Percentiles rank a stretch among this genome's conserved stretches.
Evolutionary conservation across 2,329 filamentous ascomycete genomes (phyloP).

Genomic region (Teratosphaeria destructans): DNA sequence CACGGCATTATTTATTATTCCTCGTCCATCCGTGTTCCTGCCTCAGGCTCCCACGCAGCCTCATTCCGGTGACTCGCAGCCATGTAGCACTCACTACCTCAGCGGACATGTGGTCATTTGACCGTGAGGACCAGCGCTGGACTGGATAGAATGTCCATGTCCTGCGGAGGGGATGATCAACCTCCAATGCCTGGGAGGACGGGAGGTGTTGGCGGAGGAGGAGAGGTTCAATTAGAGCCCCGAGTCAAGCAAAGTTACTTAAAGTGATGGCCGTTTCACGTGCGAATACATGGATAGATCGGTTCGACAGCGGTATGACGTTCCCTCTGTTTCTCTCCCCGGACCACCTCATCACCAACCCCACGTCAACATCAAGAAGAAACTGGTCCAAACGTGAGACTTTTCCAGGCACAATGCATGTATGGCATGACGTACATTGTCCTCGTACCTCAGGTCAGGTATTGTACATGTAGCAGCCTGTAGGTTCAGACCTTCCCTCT

Average conservation of each 20-base stretch:
- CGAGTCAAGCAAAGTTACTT: too few relatives aligned
- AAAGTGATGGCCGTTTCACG: too few relatives aligned
- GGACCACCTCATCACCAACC: background rate
- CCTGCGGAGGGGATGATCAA: background rate
- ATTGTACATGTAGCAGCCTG: background rate
- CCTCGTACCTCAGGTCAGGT: too few relatives aligned
- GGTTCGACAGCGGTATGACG: background rate
- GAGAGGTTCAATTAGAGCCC: background rate
- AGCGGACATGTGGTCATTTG: background rate
- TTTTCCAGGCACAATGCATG: background rate
- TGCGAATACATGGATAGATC: too few relatives aligned
- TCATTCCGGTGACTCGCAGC: background rate
- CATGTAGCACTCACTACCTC: too few relatives aligned
- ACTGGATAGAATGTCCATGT: background rate
- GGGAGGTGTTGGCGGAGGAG: background rate
- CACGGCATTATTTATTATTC: too few relatives aligned
- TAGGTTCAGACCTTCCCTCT: background rate
- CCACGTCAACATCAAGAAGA: background rate
- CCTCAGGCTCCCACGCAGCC: background rate
- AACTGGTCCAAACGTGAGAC: background rate
- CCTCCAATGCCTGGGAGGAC: background rate
- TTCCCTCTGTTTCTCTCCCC: background rate
- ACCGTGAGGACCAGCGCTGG: background rate
- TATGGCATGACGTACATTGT: background rate
- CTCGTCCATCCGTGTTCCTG: background rate